Evolutionary conservation across 345 rosid genomes (phyloP), one percentile per base, ranked within the genome.

Genomic region (Salix viminalis): DNA sequence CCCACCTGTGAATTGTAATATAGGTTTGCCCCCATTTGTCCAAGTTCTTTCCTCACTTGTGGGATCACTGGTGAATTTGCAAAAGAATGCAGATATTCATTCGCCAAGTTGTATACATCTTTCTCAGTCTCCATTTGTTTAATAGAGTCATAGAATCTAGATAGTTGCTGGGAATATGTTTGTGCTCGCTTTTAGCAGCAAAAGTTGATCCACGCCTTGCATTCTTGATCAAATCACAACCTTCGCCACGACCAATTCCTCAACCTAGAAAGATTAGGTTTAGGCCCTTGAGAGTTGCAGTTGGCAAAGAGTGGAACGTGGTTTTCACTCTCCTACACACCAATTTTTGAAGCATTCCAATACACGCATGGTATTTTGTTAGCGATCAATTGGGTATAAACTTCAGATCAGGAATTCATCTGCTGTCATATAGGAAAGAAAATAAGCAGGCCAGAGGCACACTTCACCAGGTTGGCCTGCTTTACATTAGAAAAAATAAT

Each of bases 41-140:
- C 16, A 44, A 72, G 78, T 60, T 32, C 36, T 77, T 83, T 78
- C 72, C 77, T 70, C 70, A 73, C 69, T 56, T 54, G 67, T 76
- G 80, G 81, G 66, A 67, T 42, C 42, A 44, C 79, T 71, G 81
- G 74, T 75, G 82, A 77, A 76, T 80, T 87, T 84, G 90, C 89
- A 75, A 87, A 86, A 87, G 87, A 83, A 73, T 85, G 86, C 91
- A 86, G 86, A 84, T 81, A n/a, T 73, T 77, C 78, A 65, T 79
- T 79, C 28, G 56, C 66, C 37, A 68, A 46, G 54, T 3, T 77
- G 73, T 75, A 69, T 69, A 77, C 72, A 4, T 78, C 81, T 65
- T 79, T 81, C 70, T 21, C 34, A 71, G 72, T 76, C 74, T 65
- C n/a, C 75, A 52, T 78, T 76, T 69, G 77, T 65, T 71, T 48